Evolutionary conservation across 257 asterid species (phyloP).

Genomic region (Scutellaria baicalensis): DNA sequence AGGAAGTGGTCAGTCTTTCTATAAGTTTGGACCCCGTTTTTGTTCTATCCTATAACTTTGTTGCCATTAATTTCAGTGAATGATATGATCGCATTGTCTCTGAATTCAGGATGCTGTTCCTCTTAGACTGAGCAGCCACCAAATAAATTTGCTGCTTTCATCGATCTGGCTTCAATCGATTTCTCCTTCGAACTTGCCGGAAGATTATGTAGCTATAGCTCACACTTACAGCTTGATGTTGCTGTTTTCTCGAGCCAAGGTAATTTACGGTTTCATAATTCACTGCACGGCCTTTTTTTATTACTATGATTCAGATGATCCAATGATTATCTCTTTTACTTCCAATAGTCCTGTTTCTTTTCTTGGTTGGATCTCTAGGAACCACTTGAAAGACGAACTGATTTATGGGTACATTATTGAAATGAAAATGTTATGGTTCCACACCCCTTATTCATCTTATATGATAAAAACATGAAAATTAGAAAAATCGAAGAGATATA

Average conservation of each 20-base stretch:
- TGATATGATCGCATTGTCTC: background rate
- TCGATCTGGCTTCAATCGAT: slow-evolving; percentile 81
- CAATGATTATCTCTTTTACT: background rate
- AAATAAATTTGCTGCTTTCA: slow-evolving; percentile 68
- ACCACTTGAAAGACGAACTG: too few species aligned
- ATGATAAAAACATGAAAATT: too few species aligned
- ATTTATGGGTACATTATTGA: too few species aligned
- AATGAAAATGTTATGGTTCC: too few species aligned
- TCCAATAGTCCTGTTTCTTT: background rate
- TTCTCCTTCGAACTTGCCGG: slow-evolving; percentile 73
- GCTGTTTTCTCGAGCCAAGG: slow-evolving; percentile 93
- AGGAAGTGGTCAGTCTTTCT: slow-evolving; percentile 39
- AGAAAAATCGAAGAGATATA: too few species aligned
- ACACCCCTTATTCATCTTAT: too few species aligned
- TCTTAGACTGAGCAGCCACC: slow-evolving; percentile 95
- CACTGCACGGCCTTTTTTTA: background rate
- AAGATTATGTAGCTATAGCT: slow-evolving; percentile 91
- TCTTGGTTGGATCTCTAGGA: too few species aligned
- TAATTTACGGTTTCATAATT: slow-evolving; percentile 19
- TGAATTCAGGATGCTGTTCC: slow-evolving; percentile 64
- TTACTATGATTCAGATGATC: background rate
- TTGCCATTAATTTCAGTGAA: background rate
- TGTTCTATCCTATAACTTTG: background rate
- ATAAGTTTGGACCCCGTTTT: background rate
- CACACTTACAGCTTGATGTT: slow-evolving; percentile 89